Evolutionary conservation across 2,329 filamentous ascomycete genomes (phyloP).

Genomic region (Claviceps cyperi): DNA sequence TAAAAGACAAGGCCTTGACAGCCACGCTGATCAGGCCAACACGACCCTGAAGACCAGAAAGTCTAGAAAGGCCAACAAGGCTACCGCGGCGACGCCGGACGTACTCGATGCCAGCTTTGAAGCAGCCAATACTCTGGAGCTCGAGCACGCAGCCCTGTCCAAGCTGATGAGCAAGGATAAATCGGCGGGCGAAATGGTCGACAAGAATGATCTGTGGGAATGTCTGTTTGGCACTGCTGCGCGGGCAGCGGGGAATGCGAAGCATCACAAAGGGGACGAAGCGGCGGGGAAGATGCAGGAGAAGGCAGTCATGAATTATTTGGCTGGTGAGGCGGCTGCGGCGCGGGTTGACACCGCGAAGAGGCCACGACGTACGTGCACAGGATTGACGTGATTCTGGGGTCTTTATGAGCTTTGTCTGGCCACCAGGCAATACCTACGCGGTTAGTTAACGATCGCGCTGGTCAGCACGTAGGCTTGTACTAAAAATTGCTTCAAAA

Average conservation of each 20-base stretch:
- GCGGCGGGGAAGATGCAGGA: slow-evolving; percentile 17
- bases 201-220: slow-evolving; percentile 68
- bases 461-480: no score
- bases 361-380: not conserved
- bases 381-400: not conserved
- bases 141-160: slow-evolving; percentile 57
- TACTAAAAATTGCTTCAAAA: no score
- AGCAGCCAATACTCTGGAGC: slow-evolving; percentile 68
- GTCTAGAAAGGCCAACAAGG: slow-evolving; percentile 12
- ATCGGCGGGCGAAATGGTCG: slow-evolving; percentile 65
- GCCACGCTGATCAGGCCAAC: slow-evolving; percentile 12
- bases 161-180: slow-evolving; percentile 57
- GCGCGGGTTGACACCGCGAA: not conserved
- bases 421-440: not conserved
- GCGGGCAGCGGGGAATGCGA: slow-evolving; percentile 8
- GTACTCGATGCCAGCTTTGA: slow-evolving; percentile 53
- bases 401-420: not conserved
- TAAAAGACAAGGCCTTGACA: not conserved
- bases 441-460: no score
- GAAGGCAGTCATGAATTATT: slow-evolving; percentile 24
- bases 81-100: slow-evolving; percentile 21
- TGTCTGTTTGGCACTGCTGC: slow-evolving; percentile 61
- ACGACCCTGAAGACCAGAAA: slow-evolving; percentile 13
- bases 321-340: slow-evolving; percentile 30
- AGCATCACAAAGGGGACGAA: slow-evolving; percentile 8